Conservation (phyloP, 2,329 filamentous ascomycete genomes). For the Fusarium pininemorale region DNA sequence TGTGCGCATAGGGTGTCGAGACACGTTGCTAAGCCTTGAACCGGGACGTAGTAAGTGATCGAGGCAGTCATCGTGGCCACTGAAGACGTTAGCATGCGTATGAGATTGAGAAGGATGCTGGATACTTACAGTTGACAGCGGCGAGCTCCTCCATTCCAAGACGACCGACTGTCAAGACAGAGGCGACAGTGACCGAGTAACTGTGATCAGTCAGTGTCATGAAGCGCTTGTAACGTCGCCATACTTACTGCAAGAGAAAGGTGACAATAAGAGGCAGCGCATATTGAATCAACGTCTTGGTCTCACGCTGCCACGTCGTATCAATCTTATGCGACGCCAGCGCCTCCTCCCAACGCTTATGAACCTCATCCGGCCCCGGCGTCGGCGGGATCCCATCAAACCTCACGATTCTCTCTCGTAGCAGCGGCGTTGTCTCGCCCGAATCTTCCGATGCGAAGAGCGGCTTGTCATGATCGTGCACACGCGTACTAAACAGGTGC, state of each 20-base stretch:
- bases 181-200: conserved; percentile 79
- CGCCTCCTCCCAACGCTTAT: conserved; percentile 75
- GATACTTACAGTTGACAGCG: conserved; percentile 48
- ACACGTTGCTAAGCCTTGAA: conserved; percentile 83
- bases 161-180: conserved; percentile 77
- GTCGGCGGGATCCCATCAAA: conserved; percentile 21
- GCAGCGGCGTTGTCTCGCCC: conserved; percentile 14
- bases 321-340: conserved; percentile 80
- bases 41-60: conserved; percentile 78
- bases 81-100: not conserved
- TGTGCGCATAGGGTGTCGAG: conserved; percentile 92
- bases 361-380: conserved; percentile 24
- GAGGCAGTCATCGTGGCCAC: conserved; percentile 76
- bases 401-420: not conserved
- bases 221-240: too few species aligned
- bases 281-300: conserved; percentile 77
- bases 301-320: conserved; percentile 88
- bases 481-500: conserved; percentile 19
- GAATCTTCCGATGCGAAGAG: not conserved
- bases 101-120: accelerated
- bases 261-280: conserved; percentile 72
- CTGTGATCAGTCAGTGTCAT: not conserved
- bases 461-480: conserved; percentile 24
- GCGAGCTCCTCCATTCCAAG: conserved; percentile 68
- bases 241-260: conserved; percentile 68